Percentiles rank a stretch among this genome's conserved stretches.
These are phyloP conservation scores for Claviceps paspali DNA, from an alignment of 2,329 filamentous ascomycete genomes.

Conservation along the genomic window DNA sequence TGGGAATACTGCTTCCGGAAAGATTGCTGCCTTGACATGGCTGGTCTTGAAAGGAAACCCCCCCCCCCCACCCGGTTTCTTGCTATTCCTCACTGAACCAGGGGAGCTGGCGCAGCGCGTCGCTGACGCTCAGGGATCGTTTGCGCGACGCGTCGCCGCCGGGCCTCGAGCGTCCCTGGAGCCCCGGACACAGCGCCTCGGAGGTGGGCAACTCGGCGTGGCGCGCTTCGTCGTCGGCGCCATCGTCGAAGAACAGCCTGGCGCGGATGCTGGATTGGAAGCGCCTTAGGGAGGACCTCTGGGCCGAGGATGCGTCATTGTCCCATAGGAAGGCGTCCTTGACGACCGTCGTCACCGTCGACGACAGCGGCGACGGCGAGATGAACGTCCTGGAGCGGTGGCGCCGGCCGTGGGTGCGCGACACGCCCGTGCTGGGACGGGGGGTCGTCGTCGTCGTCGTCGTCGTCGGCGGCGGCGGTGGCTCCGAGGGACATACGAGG, in stretches of 20 bases:
- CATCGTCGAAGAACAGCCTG: slow-evolving; percentile 38
- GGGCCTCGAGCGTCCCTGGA: slow-evolving; percentile 10
- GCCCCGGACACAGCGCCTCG: slow-evolving; percentile 12
- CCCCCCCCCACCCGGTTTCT: too few species aligned
- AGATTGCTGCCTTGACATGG: too few species aligned
- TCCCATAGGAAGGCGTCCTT: slow-evolving; percentile 38
- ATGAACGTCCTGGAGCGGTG: slow-evolving; percentile 32
- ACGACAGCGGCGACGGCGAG: slow-evolving; percentile 44
- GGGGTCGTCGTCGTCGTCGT: too few species aligned
- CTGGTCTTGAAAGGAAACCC: too few species aligned
- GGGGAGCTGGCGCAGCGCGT: slow-evolving; percentile 26
- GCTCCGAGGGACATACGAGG: slow-evolving; percentile 11
- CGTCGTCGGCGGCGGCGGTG: too few species aligned
- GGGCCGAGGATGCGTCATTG: slow-evolving; percentile 23
- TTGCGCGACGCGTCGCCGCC: slow-evolving; percentile 12
- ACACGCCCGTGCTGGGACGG: slow-evolving; percentile 13
- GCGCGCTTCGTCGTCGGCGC: too few species aligned
- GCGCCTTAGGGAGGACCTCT: slow-evolving; percentile 29
- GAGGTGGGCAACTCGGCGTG: slow-evolving; percentile 11
- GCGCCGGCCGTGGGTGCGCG: slow-evolving; percentile 17
- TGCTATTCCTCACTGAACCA: too few species aligned
- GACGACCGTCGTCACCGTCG: slow-evolving; percentile 42
- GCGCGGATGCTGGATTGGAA: slow-evolving; percentile 35
- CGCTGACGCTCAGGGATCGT: slow-evolving; percentile 25
- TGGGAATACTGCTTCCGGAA: too few species aligned